Percentiles rank a stretch among this genome's conserved stretches.
phyloP scores from a whole-genome alignment of 2,329 filamentous ascomycete species.

The Fusarium sp. region DNA sequence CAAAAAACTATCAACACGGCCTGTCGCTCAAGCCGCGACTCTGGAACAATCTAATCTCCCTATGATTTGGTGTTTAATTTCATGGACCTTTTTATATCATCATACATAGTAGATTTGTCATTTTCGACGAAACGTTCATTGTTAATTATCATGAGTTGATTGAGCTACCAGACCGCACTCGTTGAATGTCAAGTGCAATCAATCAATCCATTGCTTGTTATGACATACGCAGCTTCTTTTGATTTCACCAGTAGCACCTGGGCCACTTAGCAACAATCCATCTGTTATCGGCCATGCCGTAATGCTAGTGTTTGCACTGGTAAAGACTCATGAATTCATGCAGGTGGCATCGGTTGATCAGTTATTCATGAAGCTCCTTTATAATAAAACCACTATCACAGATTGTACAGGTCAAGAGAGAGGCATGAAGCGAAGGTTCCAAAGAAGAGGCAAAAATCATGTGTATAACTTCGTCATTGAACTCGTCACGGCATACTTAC shows the following conservation, averaged over 20 bases:
- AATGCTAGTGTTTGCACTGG: slow-evolving; percentile 1
- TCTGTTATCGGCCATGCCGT: slow-evolving; percentile 19
- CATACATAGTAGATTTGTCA: slow-evolving; percentile 5
- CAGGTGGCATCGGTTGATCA: neutral
- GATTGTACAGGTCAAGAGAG: slow-evolving; percentile 9
- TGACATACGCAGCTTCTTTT: neutral
- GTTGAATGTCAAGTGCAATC: neutral
- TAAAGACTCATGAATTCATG: neutral
- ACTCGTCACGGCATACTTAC: neutral
- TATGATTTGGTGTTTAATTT: slow-evolving; percentile 44
- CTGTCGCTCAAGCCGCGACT: slow-evolving; percentile 29
- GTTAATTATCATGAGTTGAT: neutral
- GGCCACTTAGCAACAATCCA: slow-evolving; percentile 33
- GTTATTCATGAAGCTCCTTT: neutral
- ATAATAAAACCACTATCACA: slow-evolving; percentile 1
- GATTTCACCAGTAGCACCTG: neutral
- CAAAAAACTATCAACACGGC: slow-evolving; percentile 33
- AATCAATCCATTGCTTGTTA: neutral
- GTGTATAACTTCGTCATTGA: slow-evolving; percentile 29
- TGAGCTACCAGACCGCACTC: slow-evolving; percentile 29
- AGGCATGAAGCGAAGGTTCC: slow-evolving; percentile 9
- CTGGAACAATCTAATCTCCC: slow-evolving; percentile 47
- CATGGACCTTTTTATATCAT: slow-evolving; percentile 42
- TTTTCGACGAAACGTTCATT: slow-evolving; percentile 7
- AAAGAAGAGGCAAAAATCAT: slow-evolving; percentile 9